These are phyloP conservation scores for Colletotrichum scovillei DNA, from an alignment of 2,329 filamentous ascomycete genomes.

Conservation along the genomic window DNA sequence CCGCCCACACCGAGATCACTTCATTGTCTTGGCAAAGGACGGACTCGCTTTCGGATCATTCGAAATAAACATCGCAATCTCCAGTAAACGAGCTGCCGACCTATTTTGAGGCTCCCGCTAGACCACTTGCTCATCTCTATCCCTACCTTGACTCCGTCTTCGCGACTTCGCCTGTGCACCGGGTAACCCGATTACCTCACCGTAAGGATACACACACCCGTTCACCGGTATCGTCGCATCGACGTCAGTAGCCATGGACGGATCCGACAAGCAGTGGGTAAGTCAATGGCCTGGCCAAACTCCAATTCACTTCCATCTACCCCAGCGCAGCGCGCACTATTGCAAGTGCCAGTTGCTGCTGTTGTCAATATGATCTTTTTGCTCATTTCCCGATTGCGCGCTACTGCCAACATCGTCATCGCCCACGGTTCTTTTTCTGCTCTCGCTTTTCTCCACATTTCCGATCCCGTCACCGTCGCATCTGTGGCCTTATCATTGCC, in stretches of 20 bases:
- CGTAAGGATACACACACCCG: background rate
- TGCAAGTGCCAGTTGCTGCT: background rate
- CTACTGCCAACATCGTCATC: constrained; percentile 26
- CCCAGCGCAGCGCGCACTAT: background rate
- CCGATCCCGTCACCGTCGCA: constrained; percentile 13
- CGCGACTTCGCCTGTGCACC: background rate
- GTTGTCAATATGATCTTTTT: constrained; percentile 14
- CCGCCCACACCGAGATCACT: background rate
- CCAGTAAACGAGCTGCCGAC: background rate
- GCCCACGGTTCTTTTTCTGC: constrained; percentile 15
- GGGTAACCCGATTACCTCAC: background rate
- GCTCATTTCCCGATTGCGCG: background rate
- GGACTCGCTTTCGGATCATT: background rate
- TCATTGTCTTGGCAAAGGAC: background rate
- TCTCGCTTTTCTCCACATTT: constrained; percentile 12
- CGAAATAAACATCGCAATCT: background rate
- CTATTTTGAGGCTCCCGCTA: background rate
- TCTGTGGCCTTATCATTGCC: constrained; percentile 26
- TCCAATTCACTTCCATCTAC: background rate
- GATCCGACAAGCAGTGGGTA: constrained; percentile 62
- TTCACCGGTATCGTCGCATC: background rate
- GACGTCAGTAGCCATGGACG: constrained; percentile 34
- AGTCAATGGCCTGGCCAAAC: constrained; percentile 38
- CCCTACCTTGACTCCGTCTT: background rate
- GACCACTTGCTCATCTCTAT: background rate